Evolutionary conservation across 306 rosid species (phyloP), one percentile per base, ranked within the genome.

Genomic region (Vachellia collinsii): DNA sequence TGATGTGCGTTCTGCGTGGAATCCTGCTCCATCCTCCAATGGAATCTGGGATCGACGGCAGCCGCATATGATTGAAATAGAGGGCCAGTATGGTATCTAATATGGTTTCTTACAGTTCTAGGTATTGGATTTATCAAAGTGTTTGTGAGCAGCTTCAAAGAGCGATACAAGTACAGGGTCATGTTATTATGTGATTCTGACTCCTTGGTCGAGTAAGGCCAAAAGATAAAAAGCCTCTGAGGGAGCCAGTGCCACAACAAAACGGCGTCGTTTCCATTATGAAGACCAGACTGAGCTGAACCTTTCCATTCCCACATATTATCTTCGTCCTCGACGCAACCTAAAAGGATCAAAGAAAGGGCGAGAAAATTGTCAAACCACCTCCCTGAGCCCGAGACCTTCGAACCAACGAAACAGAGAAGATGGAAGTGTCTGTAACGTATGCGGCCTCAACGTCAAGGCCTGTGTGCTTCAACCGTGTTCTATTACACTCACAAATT

Each of bases 371-470:
- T n/a, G 48, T 43, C 37, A 11, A 22, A 20, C 5, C 20, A n/a
- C 17, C 50, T 9, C 46, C 41, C 51, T 39, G 50, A 67, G 0
- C 11, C 22, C 13, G 13, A 11, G 36, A 22, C 48, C 47, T 41
- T 14, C 3, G 11, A 67, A 5, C 51, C 74, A 69, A 11, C 54
- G 8, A 11, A 9, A n/a, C 51, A 12, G 9, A 25, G 76, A 82
- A 20, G 22, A 91, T 85, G 92, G 87, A 85, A 87, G 50, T 85
- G 84, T 86, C 87, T 85, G 79, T 88, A 75, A 71, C 88, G 0
- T 72, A 48, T 78, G 86, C 81, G 22, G 80, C 88, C 75, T 85
- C 97, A 41, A 76, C 90, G 36, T 83, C 87, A 25, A 81, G 80
- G 79, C 85, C 90, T 16, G 14, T 74, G 13, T 74, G 83, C 72